These are phyloP conservation scores for Allantophomopsis cytisporea DNA, from an alignment of 2,329 filamentous ascomycete genomes.

Conservation along the genomic window DNA sequence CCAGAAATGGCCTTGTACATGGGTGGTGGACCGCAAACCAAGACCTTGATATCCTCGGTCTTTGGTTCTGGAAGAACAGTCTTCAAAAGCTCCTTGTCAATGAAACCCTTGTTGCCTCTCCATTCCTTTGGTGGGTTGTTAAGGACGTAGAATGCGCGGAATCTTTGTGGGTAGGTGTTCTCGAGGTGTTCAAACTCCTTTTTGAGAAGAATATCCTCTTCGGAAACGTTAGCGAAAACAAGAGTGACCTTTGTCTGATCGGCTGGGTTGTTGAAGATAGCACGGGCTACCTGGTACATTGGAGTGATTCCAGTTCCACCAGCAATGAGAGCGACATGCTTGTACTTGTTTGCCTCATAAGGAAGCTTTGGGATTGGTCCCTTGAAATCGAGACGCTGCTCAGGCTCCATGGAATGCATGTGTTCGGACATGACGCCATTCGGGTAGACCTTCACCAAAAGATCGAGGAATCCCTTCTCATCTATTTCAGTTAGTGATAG, in stretches of 20 bases:
- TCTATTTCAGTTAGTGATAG: conserved; percentile 31
- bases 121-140: conserved; percentile 73
- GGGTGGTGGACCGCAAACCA: conserved; percentile 86
- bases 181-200: conserved; percentile 75
- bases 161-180: conserved; percentile 89
- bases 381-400: conserved; percentile 82
- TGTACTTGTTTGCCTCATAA: conserved; percentile 85
- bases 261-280: conserved; percentile 90
- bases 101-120: conserved; percentile 64
- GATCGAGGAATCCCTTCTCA: conserved; percentile 66
- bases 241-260: conserved; percentile 98
- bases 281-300: conserved; percentile 87
- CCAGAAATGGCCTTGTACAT: conserved; percentile 91
- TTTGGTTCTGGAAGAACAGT: conserved; percentile 88
- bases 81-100: conserved; percentile 88
- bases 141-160: conserved; percentile 88
- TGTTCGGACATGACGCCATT: conserved; percentile 85
- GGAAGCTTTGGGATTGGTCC: conserved; percentile 89
- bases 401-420: conserved; percentile 69
- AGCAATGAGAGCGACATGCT: conserved; percentile 77
- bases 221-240: conserved; percentile 78
- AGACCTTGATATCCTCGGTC: conserved; percentile 85
- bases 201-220: conserved; percentile 88
- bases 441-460: conserved; percentile 86
- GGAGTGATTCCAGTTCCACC: conserved; percentile 95